Conservation (phyloP, 108 stramenopile genomes). For the Poteriospumella lacustris region DNA sequence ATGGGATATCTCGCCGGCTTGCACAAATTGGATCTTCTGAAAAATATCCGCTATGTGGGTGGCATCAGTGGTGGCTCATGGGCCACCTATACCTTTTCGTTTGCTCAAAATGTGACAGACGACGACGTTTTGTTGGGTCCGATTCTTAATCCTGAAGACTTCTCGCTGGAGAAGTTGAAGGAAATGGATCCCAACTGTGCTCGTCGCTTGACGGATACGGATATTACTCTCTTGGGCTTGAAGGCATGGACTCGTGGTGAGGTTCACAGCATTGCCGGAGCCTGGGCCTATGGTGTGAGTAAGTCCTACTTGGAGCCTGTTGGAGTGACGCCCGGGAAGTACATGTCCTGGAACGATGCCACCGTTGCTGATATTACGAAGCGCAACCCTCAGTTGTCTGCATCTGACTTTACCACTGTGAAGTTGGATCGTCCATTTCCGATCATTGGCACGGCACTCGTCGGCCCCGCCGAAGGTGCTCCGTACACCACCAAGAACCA, state of each 20-base stretch:
- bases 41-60: conserved; percentile 1
- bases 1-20: background rate
- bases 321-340: background rate
- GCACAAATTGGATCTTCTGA: background rate
- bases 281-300: conserved; percentile 15
- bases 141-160: conserved; percentile 6
- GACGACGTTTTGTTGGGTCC: background rate
- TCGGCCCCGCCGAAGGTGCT: conserved; percentile 16
- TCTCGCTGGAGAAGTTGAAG: background rate
- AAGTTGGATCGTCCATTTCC: background rate
- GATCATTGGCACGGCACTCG: conserved; percentile 23
- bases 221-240: background rate
- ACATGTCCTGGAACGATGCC: conserved; percentile 18
- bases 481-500: background rate
- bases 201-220: background rate
- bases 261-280: background rate
- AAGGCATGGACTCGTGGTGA: background rate
- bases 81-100: conserved; percentile 6
- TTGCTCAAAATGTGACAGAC: background rate
- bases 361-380: background rate
- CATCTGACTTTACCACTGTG: background rate
- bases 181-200: background rate
- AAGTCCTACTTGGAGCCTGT: conserved; percentile 25
- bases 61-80: conserved; percentile 29
- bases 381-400: background rate